These are phyloP conservation scores for Bromus sterilis DNA, from an alignment of 176 grass and related monocot genomes.

Conservation along the genomic window DNA sequence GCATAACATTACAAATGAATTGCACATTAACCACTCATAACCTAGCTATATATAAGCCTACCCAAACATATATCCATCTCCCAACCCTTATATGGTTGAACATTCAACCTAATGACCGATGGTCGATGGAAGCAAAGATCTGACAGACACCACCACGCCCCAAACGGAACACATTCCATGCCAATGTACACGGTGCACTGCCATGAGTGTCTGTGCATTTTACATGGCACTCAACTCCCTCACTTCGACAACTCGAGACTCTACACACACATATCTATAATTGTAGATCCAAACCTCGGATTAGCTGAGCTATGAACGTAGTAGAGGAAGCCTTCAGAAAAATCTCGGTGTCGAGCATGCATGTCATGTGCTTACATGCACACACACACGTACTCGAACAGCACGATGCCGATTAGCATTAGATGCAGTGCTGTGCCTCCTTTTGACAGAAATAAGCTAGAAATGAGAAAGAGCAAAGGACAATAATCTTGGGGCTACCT, in stretches of 20 bases:
- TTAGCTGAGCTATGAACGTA: neutral
- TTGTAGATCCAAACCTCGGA: slow-evolving; percentile 13
- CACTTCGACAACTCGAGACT: neutral
- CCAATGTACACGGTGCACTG: slow-evolving; percentile 31
- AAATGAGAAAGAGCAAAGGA: slow-evolving; percentile 23
- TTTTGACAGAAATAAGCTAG: slow-evolving; percentile 22
- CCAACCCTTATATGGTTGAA: slow-evolving; percentile 1
- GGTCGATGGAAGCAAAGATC: slow-evolving; percentile 29
- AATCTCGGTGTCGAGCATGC: neutral
- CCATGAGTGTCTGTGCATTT: slow-evolving; percentile 21
- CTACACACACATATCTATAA: neutral
- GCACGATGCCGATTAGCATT: neutral
- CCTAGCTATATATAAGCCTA: neutral
- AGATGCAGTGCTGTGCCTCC: slow-evolving; percentile 19
- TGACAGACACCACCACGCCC: slow-evolving; percentile 7
- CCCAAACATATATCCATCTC: neutral
- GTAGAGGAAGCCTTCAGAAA: neutral
- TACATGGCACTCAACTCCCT: slow-evolving; percentile 1
- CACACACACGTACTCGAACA: neutral
- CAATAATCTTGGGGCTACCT: slow-evolving; percentile 15
- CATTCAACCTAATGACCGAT: slow-evolving; percentile 22
- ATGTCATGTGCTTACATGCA: slow-evolving; percentile 35
- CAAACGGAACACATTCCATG: neutral
- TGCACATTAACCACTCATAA: neutral
- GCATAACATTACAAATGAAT: neutral